Conservation (phyloP, 768 basidiomycete species). For the Mycena alexandri region DNA sequence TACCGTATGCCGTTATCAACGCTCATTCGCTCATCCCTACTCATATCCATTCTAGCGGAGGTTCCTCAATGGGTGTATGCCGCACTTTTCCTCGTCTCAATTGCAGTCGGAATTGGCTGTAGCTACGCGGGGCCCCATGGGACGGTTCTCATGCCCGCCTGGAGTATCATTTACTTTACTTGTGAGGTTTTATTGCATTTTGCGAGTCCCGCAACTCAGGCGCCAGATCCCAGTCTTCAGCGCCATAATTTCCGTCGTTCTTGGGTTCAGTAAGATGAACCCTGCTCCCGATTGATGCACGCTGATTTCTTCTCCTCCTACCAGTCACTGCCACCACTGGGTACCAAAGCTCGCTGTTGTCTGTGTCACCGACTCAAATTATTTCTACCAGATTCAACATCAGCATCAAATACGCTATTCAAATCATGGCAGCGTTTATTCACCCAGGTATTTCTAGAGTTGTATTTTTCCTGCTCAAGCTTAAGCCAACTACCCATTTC, state of each 20-base stretch:
- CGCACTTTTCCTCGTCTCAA: slow-evolving; percentile 56
- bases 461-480: not conserved
- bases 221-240: slow-evolving; percentile 40
- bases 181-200: slow-evolving; percentile 41
- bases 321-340: slow-evolving; percentile 56
- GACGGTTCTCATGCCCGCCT: slow-evolving; percentile 63
- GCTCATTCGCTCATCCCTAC: not conserved
- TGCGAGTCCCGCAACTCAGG: not conserved
- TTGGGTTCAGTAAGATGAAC: slow-evolving; percentile 56
- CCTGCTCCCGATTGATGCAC: not conserved
- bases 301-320: not conserved
- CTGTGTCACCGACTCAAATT: not conserved
- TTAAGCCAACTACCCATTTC: not conserved
- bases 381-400: slow-evolving; percentile 52
- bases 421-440: slow-evolving; percentile 64
- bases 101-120: slow-evolving; percentile 64
- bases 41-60: slow-evolving; percentile 44
- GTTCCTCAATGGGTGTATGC: slow-evolving; percentile 69
- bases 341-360: not conserved
- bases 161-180: slow-evolving; percentile 66
- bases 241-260: slow-evolving; percentile 52
- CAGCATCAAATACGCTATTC: slow-evolving; percentile 63
- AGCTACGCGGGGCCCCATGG: slow-evolving; percentile 53
- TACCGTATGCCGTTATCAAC: slow-evolving; percentile 48
- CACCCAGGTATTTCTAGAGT: slow-evolving; percentile 41